phyloP scores from a whole-genome alignment of 1,284 basidiomycete species.

The Lentinula novae-zelandiae region DNA sequence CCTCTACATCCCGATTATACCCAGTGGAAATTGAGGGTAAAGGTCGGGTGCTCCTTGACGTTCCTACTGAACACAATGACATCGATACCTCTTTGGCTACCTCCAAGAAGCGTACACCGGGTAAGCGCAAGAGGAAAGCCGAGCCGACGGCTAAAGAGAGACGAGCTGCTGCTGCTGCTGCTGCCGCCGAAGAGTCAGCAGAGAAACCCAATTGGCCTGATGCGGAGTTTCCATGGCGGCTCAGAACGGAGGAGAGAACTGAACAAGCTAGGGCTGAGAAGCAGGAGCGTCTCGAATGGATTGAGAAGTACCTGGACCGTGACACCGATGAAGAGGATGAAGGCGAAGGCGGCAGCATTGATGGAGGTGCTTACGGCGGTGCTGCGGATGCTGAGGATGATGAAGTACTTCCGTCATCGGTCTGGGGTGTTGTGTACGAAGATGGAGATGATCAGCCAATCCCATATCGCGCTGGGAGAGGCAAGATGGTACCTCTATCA shows the following conservation, averaged over 20 bases:
- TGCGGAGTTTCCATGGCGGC: conserved; percentile 68
- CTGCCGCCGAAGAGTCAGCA: conserved; percentile 21
- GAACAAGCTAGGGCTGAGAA: conserved; percentile 49
- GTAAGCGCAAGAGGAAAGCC: conserved; percentile 34
- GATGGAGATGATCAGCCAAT: conserved; percentile 26
- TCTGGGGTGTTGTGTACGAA: conserved; percentile 28
- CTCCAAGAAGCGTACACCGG: conserved; percentile 29
- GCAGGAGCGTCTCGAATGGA: conserved; percentile 53
- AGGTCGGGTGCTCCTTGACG: conserved; percentile 61
- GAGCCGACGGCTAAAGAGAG: conserved; percentile 25
- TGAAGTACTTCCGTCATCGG: conserved; percentile 29
- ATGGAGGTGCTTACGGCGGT: neutral
- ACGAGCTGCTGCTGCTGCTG: conserved; percentile 16
- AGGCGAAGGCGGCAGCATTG: conserved; percentile 17
- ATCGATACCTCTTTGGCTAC: conserved; percentile 25
- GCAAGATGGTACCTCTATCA: conserved; percentile 58
- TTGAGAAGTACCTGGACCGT: conserved; percentile 56
- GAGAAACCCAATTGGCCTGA: conserved; percentile 73
- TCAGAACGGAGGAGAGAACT: conserved; percentile 50
- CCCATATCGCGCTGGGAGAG: conserved; percentile 41
- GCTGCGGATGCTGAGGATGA: conserved; percentile 27
- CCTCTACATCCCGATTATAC: conserved; percentile 35
- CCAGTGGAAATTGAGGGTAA: conserved; percentile 62
- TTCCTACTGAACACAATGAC: conserved; percentile 28
- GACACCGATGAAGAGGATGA: conserved; percentile 55